Evolutionary conservation across 169 alveolate genomes (phyloP), one percentile per base, ranked within the genome.

Genomic region (Babesia sp.): DNA sequence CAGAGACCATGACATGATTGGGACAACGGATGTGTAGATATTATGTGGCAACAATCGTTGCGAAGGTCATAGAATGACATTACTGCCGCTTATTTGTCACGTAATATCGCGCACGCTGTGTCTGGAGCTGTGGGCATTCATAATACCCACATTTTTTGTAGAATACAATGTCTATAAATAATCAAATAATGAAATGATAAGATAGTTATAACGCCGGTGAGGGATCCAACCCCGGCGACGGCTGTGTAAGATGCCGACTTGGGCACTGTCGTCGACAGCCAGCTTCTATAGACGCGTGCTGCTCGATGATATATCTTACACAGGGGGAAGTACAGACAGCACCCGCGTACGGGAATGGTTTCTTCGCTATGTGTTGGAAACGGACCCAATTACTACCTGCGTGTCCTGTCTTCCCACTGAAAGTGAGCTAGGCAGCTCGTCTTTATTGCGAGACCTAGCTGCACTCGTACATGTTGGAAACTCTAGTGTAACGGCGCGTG

Each of bases 1-100:
- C 87, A 5, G 87, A 70, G 42, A 79, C 78, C 24, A 57, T 64
- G 59, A 31, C 8, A 31, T 64, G 33, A 24, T 48, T 41, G 16
- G 50, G 50, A 41, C 22, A 16, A 12, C 16, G 50, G 11, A 41
- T 12, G 22, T 41, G 11, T 16, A 12, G 50, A 41, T 16, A 41
- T 41, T n/a, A n/a, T n/a, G n/a, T n/a, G n/a, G n/a, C n/a, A n/a
- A n/a, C n/a, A n/a, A n/a, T n/a, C n/a, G n/a, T n/a, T n/a, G n/a
- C n/a, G n/a, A n/a, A n/a, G n/a, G n/a, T n/a, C n/a, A n/a, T n/a
- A n/a, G n/a, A n/a, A n/a, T n/a, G n/a, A n/a, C n/a, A n/a, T n/a
- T n/a, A n/a, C n/a, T n/a, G n/a, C n/a, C n/a, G n/a, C n/a, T n/a
- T n/a, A n/a, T n/a, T n/a, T n/a, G n/a, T n/a, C n/a, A n/a, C n/a